Evolutionary conservation across 495 filamentous ascomycete genomes (phyloP).

Genomic region (Parachaetomium inaequale): DNA sequence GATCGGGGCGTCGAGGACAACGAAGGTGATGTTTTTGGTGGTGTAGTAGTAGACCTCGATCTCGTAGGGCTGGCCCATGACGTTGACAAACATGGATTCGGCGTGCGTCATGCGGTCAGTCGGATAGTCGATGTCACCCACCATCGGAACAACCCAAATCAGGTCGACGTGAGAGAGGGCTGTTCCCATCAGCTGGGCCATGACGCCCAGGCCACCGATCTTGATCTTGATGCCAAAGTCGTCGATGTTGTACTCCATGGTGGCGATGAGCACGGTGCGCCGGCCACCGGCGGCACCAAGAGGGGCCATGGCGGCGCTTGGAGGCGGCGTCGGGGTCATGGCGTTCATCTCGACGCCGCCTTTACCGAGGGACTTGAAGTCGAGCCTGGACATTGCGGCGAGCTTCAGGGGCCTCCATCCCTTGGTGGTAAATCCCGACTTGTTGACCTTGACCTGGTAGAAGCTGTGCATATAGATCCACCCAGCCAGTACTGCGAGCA

Average conservation of each 20-base stretch:
- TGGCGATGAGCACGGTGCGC: constrained; percentile 61
- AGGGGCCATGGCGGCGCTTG: constrained; percentile 20
- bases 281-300: constrained; percentile 29
- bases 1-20: constrained; percentile 65
- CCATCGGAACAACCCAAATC: constrained; percentile 75
- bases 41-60: constrained; percentile 64
- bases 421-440: constrained; percentile 54
- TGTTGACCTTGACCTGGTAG: constrained; percentile 69
- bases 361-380: constrained; percentile 49
- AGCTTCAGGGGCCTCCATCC: constrained; percentile 28
- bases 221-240: constrained; percentile 72
- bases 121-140: constrained; percentile 65
- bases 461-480: constrained; percentile 63
- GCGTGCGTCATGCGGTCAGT: constrained; percentile 49
- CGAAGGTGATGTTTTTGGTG: constrained; percentile 66
- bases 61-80: constrained; percentile 62
- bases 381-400: constrained; percentile 27
- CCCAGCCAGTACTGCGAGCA: constrained; percentile 48
- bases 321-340: constrained; percentile 27
- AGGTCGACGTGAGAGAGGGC: constrained; percentile 64
- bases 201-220: constrained; percentile 69
- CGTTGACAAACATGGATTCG: constrained; percentile 61
- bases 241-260: constrained; percentile 72
- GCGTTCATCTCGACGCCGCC: constrained; percentile 37
- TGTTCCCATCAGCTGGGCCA: constrained; percentile 68